These are phyloP conservation scores for Astragalus glycyphyllos DNA, from an alignment of 306 rosid genomes.

Conservation along the genomic window DNA sequence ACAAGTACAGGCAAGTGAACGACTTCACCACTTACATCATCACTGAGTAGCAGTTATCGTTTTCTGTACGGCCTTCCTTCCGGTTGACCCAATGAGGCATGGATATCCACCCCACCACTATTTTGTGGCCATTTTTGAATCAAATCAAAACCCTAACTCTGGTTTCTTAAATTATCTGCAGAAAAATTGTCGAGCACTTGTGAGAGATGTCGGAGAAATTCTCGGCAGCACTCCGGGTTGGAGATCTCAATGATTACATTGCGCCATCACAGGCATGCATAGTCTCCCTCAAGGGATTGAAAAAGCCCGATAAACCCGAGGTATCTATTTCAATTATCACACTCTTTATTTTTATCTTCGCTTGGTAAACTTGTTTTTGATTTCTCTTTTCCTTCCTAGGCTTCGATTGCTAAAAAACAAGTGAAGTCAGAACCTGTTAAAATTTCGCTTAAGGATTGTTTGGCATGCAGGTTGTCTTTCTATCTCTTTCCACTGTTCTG, in stretches of 20 bases:
- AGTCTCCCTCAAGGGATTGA: slow-evolving; percentile 85
- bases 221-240: slow-evolving; percentile 87
- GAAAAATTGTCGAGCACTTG: slow-evolving; percentile 11
- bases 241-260: slow-evolving; percentile 89
- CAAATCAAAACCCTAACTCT: too few relatives aligned
- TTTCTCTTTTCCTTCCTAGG: too few relatives aligned
- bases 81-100: too few relatives aligned
- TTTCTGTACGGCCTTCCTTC: too few relatives aligned
- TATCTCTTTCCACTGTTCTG: background rate
- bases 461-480: slow-evolving; percentile 86
- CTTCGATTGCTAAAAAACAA: slow-evolving; percentile 49
- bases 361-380: too few relatives aligned
- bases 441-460: slow-evolving; percentile 93
- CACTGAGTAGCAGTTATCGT: too few relatives aligned
- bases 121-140: too few relatives aligned
- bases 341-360: too few relatives aligned
- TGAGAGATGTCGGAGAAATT: slow-evolving; percentile 82
- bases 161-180: too few relatives aligned
- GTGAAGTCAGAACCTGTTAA: slow-evolving; percentile 82
- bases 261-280: slow-evolving; percentile 94
- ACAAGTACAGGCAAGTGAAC: too few relatives aligned
- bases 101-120: too few relatives aligned
- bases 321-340: slow-evolving; percentile 25
- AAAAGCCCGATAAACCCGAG: slow-evolving; percentile 67
- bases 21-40: too few relatives aligned